Evolutionary conservation across 805 yeast genomes (phyloP).

Genomic region (Lipomyces oligophaga): DNA sequence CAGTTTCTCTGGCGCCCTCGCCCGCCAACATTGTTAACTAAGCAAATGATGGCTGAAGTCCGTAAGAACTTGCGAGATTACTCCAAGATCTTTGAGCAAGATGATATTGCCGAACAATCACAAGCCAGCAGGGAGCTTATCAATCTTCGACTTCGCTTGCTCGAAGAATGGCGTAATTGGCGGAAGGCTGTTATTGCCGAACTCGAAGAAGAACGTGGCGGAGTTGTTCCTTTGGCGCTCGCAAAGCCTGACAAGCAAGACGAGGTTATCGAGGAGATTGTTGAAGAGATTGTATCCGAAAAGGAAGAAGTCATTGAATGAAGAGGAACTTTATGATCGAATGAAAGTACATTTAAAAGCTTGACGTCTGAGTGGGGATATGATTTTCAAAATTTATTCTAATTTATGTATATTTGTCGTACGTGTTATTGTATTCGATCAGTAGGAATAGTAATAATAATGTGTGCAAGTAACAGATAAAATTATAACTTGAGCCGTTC

Average conservation of each 20-base stretch:
- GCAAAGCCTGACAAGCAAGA: slow-evolving; percentile 43
- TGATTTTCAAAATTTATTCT: no score
- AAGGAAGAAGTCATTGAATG: slow-evolving; percentile 40
- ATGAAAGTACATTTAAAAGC: not conserved
- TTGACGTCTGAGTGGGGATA: not conserved
- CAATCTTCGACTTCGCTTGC: slow-evolving; percentile 71
- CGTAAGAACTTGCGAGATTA: slow-evolving; percentile 84
- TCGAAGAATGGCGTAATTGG: slow-evolving; percentile 83
- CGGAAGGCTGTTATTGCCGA: slow-evolving; percentile 52
- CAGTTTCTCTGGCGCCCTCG: slow-evolving; percentile 97
- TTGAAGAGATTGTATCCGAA: slow-evolving; percentile 56
- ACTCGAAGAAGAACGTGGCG: slow-evolving; percentile 46
- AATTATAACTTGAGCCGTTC: no score
- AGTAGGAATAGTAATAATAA: no score
- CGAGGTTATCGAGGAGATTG: slow-evolving; percentile 70
- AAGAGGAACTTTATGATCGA: no score
- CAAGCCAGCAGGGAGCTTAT: slow-evolving; percentile 87
- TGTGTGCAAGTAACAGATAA: no score
- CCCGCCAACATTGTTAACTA: slow-evolving; percentile 71
- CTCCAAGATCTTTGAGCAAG: slow-evolving; percentile 89
- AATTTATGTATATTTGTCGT: no score
- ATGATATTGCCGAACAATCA: slow-evolving; percentile 93
- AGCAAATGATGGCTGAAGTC: slow-evolving; percentile 82
- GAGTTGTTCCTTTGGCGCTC: slow-evolving; percentile 39
- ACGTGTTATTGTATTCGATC: no score